Evolutionary conservation across 2,329 filamentous ascomycete genomes (phyloP).

Genomic region (Clonostachys chloroleuca): DNA sequence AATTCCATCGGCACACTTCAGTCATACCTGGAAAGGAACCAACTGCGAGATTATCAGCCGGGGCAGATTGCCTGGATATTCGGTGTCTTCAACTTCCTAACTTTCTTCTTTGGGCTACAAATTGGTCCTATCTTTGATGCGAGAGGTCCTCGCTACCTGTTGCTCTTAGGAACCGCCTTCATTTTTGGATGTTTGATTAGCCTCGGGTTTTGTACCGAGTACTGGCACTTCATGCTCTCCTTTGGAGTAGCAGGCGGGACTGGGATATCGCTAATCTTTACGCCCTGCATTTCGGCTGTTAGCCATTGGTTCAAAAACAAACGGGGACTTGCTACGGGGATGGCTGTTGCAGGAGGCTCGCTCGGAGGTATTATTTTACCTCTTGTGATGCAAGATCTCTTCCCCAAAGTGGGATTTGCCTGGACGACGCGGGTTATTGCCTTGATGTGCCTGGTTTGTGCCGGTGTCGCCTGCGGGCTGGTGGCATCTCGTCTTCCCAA

Average conservation of each 20-base stretch:
- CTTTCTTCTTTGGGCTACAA: conserved; percentile 81
- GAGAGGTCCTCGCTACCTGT: conserved; percentile 70
- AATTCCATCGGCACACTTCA: conserved; percentile 78
- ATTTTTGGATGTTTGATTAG: conserved; percentile 61
- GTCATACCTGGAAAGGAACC: conserved; percentile 69
- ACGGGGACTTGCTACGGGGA: conserved; percentile 75
- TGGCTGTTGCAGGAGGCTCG: conserved; percentile 75
- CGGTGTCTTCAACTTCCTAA: conserved; percentile 75
- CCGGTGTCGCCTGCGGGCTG: conserved; percentile 39
- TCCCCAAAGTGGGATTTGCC: conserved; percentile 42
- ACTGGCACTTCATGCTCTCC: conserved; percentile 82
- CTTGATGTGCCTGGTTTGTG: conserved; percentile 38
- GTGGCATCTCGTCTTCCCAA: conserved; percentile 54
- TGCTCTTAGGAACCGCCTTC: conserved; percentile 62
- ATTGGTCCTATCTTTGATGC: conserved; percentile 86
- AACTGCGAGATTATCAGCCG: conserved; percentile 64
- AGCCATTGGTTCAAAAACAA: conserved; percentile 77
- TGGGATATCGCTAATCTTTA: conserved; percentile 77
- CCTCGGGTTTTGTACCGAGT: conserved; percentile 68
- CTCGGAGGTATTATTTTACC: conserved; percentile 67
- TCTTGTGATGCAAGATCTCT: conserved; percentile 44
- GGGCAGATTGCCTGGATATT: conserved; percentile 84
- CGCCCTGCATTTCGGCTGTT: conserved; percentile 72
- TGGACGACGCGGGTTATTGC: conserved; percentile 49
- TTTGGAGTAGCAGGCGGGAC: conserved; percentile 74